Conservation (phyloP, 2,329 filamentous ascomycete species). For the Colletotrichum aenigma region DNA sequence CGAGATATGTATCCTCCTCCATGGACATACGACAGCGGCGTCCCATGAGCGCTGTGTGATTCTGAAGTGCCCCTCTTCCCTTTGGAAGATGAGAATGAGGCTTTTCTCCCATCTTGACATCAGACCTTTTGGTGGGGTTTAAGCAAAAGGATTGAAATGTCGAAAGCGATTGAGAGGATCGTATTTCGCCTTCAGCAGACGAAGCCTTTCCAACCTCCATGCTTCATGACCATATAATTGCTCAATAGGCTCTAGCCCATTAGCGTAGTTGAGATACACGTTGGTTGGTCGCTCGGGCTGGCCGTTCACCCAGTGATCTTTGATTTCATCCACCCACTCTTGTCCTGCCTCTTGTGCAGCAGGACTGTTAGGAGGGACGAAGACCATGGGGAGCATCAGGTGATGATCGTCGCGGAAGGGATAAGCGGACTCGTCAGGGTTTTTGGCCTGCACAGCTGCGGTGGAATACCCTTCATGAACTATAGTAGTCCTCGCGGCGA, state of each 20-base stretch:
- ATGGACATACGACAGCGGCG: no score
- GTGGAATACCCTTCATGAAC: conserved; percentile 30
- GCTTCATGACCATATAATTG: conserved; percentile 22
- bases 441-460: not conserved
- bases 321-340: not conserved
- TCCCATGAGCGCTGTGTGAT: not conserved
- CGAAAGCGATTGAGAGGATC: not conserved
- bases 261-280: conserved; percentile 29
- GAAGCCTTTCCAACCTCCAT: not conserved
- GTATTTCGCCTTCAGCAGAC: not conserved
- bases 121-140: not conserved
- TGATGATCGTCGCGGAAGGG: conserved; percentile 24
- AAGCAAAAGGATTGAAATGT: not conserved
- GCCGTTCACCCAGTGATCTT: conserved; percentile 23
- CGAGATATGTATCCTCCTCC: not conserved
- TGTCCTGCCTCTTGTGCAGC: not conserved
- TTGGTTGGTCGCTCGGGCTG: conserved; percentile 5
- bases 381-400: not conserved
- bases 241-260: conserved; percentile 23
- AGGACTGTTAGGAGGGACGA: not conserved
- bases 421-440: conserved; percentile 20
- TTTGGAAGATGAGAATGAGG: not conserved
- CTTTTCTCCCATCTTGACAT: not conserved
- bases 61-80: not conserved
- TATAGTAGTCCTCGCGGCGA: not conserved